Evolutionary conservation across 2,329 filamentous ascomycete genomes (phyloP), one percentile per base, ranked within the genome.

Genomic region (Colletotrichum neosansevieriae): DNA sequence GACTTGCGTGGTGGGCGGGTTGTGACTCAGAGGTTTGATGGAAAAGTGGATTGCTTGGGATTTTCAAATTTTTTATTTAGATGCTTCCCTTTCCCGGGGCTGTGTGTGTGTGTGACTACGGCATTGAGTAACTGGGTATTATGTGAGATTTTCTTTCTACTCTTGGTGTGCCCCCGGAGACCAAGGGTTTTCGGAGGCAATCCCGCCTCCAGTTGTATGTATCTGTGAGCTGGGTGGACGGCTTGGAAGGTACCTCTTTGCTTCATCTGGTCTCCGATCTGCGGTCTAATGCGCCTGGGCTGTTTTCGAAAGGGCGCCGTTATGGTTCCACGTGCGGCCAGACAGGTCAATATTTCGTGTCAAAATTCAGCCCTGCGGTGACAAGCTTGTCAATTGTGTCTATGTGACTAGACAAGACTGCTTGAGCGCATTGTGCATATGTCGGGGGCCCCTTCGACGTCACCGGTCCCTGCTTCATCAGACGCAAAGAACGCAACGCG

Each of bases 21-120:
- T 51, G 64, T 67, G 64, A 67, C 64, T 67, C 64, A 63, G 51
- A 63, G 38, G 44, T 36, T 51, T 42, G 36, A 50, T n/a, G 3
- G 36, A 38, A 60, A 59, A 45, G 59, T 58, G 32, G 32, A 38
- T 49, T 63, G 40, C 40, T 50, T 50, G 49, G 24, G n/a, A 51
- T 10, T 29, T n/a, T 2, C 17, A 24, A 42, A 42, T 34, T 17
- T 17, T 58, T 24, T n/a, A 34, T 54, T 54, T 9, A 49, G 45
- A 49, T 44, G 11, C 15, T 36, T 36, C 6, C 13, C n/a, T 15
- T 19, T 45, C 47, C 34, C 50, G 45, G 29, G 29, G 7, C 29
- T 61, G 47, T 61, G 58, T 51, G 24, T 24, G 24, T 29, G 29
- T 29, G 29, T 29, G 24, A 29, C 24, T 21, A 3, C n/a, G n/a